Percentiles rank a stretch among this genome's conserved stretches.
Conservation (phyloP, 2,329 filamentous ascomycete genomes). For the Nothopassalora personata region DNA sequence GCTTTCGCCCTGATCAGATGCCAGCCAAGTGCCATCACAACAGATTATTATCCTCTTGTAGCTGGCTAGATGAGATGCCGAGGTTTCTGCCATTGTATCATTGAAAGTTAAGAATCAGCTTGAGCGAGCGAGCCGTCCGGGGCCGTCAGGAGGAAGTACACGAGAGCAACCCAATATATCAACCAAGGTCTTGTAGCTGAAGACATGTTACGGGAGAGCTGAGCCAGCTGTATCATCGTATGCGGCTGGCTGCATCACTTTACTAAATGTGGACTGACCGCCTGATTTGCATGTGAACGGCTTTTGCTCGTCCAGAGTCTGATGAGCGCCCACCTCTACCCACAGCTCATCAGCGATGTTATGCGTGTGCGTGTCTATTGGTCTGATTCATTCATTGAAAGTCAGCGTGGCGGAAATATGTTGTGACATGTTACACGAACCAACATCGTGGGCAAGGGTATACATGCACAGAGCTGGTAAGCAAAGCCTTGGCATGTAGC, state of each 20-base stretch:
- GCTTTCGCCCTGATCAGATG: slow-evolving; percentile 40
- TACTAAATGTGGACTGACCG: background rate
- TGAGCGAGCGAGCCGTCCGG: background rate
- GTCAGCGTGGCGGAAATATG: background rate
- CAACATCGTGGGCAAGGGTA: background rate
- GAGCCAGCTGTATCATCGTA: background rate
- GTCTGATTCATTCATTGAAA: background rate
- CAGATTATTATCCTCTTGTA: slow-evolving; percentile 14
- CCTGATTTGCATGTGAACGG: background rate
- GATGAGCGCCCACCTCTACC: background rate
- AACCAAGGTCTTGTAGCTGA: background rate
- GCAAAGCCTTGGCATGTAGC: no score
- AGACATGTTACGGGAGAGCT: background rate
- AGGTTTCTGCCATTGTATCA: background rate
- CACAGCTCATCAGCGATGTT: background rate
- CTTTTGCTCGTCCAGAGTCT: background rate
- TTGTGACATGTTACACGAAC: background rate
- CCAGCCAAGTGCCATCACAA: slow-evolving; percentile 25
- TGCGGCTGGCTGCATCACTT: background rate
- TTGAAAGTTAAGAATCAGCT: background rate
- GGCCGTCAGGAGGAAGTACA: background rate
- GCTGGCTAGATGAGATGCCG: background rate
- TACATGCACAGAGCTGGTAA: background rate
- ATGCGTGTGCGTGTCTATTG: background rate
- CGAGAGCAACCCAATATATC: background rate